phyloP scores from a whole-genome alignment of 306 rosid species.

The Sicyos baderoa region DNA sequence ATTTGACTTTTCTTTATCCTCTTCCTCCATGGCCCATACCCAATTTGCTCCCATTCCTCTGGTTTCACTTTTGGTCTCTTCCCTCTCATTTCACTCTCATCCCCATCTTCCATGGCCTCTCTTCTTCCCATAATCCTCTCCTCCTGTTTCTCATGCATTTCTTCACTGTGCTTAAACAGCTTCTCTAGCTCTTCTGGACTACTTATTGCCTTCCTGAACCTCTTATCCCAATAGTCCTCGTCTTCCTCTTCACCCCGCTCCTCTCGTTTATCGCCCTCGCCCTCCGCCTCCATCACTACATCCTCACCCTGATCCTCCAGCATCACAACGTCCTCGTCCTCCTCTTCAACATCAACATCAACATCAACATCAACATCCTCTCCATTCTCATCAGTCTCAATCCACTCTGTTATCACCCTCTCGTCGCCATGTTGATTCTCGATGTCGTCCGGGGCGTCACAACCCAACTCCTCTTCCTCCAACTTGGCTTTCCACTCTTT shows the following conservation, averaged over 20 bases:
- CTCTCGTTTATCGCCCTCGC: conserved; percentile 24
- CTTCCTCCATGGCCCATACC: conserved; percentile 76
- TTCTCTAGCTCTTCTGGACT: conserved; percentile 71
- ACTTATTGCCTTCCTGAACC: conserved; percentile 42
- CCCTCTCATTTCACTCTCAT: conserved; percentile 62
- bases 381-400: conserved; percentile 42
- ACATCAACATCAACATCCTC: conserved; percentile 7
- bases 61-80: conserved; percentile 57
- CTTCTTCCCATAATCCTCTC: neutral
- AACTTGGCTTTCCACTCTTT: conserved; percentile 92
- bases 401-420: conserved; percentile 67
- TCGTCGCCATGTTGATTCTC: conserved; percentile 35
- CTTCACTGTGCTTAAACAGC: conserved; percentile 33
- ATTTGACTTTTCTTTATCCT: conserved; percentile 60
- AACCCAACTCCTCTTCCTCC: conserved; percentile 89
- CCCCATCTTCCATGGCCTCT: conserved; percentile 35
- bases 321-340: neutral
- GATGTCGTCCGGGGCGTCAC: conserved; percentile 78
- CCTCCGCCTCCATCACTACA: conserved; percentile 32
- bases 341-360: neutral
- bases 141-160: conserved; percentile 26
- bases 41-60: conserved; percentile 72
- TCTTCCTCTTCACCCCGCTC: conserved; percentile 28
- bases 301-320: conserved; percentile 26
- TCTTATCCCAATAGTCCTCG: conserved; percentile 43